phyloP scores from a whole-genome alignment of 768 basidiomycete genomes.

The Nevesoporus exiguus region DNA sequence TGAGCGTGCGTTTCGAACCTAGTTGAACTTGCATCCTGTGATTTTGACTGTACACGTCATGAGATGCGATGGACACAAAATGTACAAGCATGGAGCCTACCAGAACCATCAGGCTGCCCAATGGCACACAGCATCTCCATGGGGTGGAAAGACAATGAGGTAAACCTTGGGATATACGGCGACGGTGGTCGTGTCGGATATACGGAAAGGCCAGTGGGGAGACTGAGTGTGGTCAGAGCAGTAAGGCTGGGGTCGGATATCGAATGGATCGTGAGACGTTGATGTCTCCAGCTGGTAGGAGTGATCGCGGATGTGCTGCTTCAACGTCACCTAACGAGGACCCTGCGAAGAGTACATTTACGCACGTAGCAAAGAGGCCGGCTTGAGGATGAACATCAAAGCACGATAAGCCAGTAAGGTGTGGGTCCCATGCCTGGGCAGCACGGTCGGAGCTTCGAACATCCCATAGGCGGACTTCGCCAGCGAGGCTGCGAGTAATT shows the following conservation, averaged over 20 bases:
- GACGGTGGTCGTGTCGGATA: constrained; percentile 58
- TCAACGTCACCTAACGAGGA: constrained; percentile 4
- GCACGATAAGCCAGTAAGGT: constrained; percentile 70
- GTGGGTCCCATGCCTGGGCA: constrained; percentile 58
- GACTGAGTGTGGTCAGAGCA: constrained; percentile 41
- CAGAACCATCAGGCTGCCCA: constrained; percentile 67
- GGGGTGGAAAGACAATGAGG: constrained; percentile 77
- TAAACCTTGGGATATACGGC: constrained; percentile 57
- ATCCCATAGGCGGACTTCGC: constrained; percentile 91
- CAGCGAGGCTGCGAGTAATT: constrained; percentile 63
- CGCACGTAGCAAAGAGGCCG: constrained; percentile 83
- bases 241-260: constrained; percentile 36
- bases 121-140: constrained; percentile 80
- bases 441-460: constrained; percentile 62
- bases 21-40: constrained; percentile 52
- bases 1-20: not conserved
- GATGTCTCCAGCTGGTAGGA: constrained; percentile 60
- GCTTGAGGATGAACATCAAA: constrained; percentile 86
- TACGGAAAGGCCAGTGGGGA: constrained; percentile 53
- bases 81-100: constrained; percentile 30
- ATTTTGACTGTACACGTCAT: constrained; percentile 44
- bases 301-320: constrained; percentile 58
- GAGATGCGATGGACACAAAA: not conserved
- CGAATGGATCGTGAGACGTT: constrained; percentile 60
- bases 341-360: constrained; percentile 7